A percentile compares a stretch with the other conserved stretches of the same genome.
These are phyloP conservation scores for Pouteria glomerata DNA, from an alignment of 148 eudicot genomes.

Conservation along the genomic window DNA sequence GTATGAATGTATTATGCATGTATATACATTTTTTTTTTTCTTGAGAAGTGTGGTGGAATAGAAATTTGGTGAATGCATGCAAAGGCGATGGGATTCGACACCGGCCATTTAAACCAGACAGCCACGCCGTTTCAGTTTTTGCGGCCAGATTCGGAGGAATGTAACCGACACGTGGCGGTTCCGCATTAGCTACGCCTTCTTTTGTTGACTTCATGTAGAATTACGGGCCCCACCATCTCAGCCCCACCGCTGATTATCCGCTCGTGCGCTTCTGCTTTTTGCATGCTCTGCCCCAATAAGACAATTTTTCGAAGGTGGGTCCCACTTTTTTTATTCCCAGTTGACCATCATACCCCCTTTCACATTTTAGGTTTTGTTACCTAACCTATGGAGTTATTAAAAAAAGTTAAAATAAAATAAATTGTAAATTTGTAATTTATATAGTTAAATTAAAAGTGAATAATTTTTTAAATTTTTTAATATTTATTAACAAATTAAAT, in stretches of 20 bases:
- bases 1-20: not conserved
- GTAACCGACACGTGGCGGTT: conserved; percentile 26
- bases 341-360: no score
- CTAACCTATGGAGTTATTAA: no score
- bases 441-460: no score
- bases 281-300: conserved; percentile 1
- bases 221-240: not conserved
- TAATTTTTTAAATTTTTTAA: no score
- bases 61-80: not conserved
- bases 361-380: no score
- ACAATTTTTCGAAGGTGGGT: not conserved
- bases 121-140: conserved; percentile 28
- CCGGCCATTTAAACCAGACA: conserved; percentile 16
- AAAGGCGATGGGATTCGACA: conserved; percentile 24
- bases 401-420: no score
- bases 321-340: not conserved
- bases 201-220: conserved; percentile 2
- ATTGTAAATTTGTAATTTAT: no score
- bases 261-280: not conserved
- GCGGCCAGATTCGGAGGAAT: conserved; percentile 35
- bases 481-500: no score
- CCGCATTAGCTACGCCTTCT: not conserved
- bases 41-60: not conserved
- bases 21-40: not conserved
- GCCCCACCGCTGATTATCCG: conserved; percentile 3